A percentile compares a stretch with the other conserved stretches of the same genome.
Conservation (phyloP, 2,329 filamentous ascomycete genomes). For the Penicillium rolfsii region DNA sequence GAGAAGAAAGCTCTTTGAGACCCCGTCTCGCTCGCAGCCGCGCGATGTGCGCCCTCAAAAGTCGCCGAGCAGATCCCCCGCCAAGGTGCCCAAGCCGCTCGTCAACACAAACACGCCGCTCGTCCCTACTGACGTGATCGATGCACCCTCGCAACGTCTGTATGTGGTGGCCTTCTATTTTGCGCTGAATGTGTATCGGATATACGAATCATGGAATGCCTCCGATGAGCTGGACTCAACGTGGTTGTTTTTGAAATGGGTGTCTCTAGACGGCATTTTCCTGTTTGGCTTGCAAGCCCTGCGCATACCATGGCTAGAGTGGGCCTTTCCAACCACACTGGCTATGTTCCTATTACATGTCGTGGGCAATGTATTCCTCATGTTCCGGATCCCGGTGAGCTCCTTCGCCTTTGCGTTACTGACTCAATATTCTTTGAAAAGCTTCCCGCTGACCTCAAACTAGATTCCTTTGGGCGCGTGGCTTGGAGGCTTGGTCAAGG, state of each 20-base stretch:
- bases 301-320: constrained; percentile 95
- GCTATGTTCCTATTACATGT: constrained; percentile 73
- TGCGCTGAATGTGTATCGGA: constrained; percentile 75
- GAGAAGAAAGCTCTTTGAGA: constrained; percentile 37
- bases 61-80: constrained; percentile 29
- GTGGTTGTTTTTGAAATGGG: constrained; percentile 92
- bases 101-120: constrained; percentile 58
- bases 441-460: constrained; percentile 4
- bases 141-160: constrained; percentile 87
- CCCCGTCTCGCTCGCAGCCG: constrained; percentile 31
- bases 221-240: constrained; percentile 86
- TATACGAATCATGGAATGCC: constrained; percentile 82
- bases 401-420: neutral
- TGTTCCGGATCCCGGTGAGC: constrained; percentile 84
- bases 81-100: constrained; percentile 23
- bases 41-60: constrained; percentile 28
- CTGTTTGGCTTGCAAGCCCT: constrained; percentile 84
- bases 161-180: constrained; percentile 83
- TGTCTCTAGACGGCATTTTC: constrained; percentile 80
- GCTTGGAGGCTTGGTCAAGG: constrained; percentile 72
- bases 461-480: constrained; percentile 74
- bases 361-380: constrained; percentile 78
- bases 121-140: constrained; percentile 79
- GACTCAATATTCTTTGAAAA: neutral
- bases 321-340: constrained; percentile 74